These are phyloP conservation scores for Penicillium samsonianum DNA, from an alignment of 495 filamentous ascomycete species.

Conservation along the genomic window DNA sequence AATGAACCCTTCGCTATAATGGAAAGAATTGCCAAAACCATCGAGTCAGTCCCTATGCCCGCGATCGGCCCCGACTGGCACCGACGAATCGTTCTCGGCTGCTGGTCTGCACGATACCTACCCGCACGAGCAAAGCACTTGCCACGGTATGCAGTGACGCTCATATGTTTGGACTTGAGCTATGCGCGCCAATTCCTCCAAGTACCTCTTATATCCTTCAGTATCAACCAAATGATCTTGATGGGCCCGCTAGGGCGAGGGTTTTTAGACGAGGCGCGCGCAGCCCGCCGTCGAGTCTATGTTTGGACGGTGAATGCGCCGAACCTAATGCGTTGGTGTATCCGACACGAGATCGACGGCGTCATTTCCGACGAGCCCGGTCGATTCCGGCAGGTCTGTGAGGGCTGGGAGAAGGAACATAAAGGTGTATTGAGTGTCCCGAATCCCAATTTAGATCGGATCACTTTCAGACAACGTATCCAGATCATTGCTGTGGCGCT, in stretches of 20 bases:
- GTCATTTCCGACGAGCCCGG: constrained; percentile 61
- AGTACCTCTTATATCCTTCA: constrained; percentile 64
- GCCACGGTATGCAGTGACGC: constrained; percentile 63
- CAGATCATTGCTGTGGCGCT: constrained; percentile 15
- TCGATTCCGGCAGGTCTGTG: constrained; percentile 16
- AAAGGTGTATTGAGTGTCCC: neutral
- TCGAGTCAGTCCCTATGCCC: constrained; percentile 49
- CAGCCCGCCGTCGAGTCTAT: constrained; percentile 59
- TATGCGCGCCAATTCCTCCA: constrained; percentile 71
- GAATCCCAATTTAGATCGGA: constrained; percentile 15
- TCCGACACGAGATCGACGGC: constrained; percentile 53
- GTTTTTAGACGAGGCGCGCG: constrained; percentile 63
- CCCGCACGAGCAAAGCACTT: constrained; percentile 60
- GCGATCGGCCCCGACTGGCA: constrained; percentile 60
- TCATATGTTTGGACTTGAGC: constrained; percentile 70
- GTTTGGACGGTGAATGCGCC: constrained; percentile 86
- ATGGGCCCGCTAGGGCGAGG: constrained; percentile 60
- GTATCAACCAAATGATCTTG: constrained; percentile 66
- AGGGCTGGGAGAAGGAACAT: constrained; percentile 24
- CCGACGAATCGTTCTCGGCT: constrained; percentile 71
- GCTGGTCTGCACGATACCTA: constrained; percentile 74
- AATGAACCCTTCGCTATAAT: constrained; percentile 74
- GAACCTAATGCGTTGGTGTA: constrained; percentile 71
- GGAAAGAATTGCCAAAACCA: constrained; percentile 59
- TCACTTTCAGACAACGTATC: constrained; percentile 20